These are phyloP conservation scores for Ogataea siamensis DNA, from an alignment of 805 yeast species.

Conservation along the genomic window DNA sequence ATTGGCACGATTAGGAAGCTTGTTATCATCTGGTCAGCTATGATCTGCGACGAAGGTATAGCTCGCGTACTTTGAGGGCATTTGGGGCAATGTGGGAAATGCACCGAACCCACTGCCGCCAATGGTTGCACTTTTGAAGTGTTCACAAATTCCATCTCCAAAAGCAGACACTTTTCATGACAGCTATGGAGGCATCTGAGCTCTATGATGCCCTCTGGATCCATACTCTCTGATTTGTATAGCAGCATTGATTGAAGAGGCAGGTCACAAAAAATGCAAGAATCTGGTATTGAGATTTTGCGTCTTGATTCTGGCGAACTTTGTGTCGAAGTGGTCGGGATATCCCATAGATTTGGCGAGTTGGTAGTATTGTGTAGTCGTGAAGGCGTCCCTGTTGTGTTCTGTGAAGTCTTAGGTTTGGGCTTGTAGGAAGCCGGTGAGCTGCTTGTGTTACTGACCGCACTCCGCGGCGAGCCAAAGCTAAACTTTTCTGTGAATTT, in stretches of 20 bases:
- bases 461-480: conserved; percentile 15
- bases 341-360: conserved; percentile 1
- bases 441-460: conserved; percentile 2
- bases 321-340: conserved; percentile 4
- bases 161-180: conserved; percentile 57
- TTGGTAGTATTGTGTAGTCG: not conserved
- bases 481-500: conserved; percentile 25
- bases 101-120: conserved; percentile 11
- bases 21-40: conserved; percentile 22
- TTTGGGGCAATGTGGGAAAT: conserved; percentile 28
- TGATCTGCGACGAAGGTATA: conserved; percentile 22
- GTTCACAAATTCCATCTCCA: conserved; percentile 35
- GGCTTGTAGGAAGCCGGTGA: conserved; percentile 4
- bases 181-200: conserved; percentile 53
- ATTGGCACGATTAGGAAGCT: conserved; percentile 15
- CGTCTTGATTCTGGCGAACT: conserved; percentile 9
- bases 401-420: not conserved
- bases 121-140: conserved; percentile 2
- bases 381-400: conserved; percentile 2
- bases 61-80: conserved; percentile 24
- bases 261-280: conserved; percentile 47
- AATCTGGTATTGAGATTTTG: conserved; percentile 4
- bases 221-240: conserved; percentile 33
- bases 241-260: conserved; percentile 42
- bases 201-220: conserved; percentile 40